Conservation (phyloP, 805 yeast genomes). For the Cyberlindnera xylosilytica region DNA sequence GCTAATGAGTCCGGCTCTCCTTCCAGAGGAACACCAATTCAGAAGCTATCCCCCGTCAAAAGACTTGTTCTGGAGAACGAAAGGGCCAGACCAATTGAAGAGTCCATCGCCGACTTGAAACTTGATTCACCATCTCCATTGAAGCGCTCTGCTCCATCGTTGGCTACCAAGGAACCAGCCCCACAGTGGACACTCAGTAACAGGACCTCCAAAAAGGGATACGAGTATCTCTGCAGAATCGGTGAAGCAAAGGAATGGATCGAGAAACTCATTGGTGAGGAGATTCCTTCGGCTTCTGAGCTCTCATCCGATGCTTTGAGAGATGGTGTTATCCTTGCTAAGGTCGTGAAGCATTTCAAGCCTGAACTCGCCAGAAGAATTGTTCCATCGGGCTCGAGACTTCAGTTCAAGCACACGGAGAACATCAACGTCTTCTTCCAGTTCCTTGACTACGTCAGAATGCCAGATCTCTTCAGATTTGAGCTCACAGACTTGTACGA, state of each 20-base stretch:
- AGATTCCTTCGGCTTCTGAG: conserved; percentile 53
- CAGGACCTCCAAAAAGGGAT: conserved; percentile 39
- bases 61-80: conserved; percentile 13
- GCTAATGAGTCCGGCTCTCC: not conserved
- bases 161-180: conserved; percentile 2
- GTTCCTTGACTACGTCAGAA: conserved; percentile 61
- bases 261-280: conserved; percentile 56
- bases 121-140: conserved; percentile 28
- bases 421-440: conserved; percentile 82
- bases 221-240: conserved; percentile 78
- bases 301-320: conserved; percentile 59
- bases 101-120: conserved; percentile 22
- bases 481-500: conserved; percentile 93
- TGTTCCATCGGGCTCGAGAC: conserved; percentile 48
- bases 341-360: conserved; percentile 66
- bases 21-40: not conserved
- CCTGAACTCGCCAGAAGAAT: conserved; percentile 59
- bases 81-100: conserved; percentile 14
- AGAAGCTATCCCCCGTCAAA: conserved; percentile 3
- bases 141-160: conserved; percentile 13
- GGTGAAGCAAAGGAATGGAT: conserved; percentile 83
- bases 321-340: conserved; percentile 85
- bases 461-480: conserved; percentile 86
- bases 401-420: conserved; percentile 89
- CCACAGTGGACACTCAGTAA: conserved; percentile 18